phyloP scores from a whole-genome alignment of 2,329 filamentous ascomycete species.

The Pyricularia sp. region DNA sequence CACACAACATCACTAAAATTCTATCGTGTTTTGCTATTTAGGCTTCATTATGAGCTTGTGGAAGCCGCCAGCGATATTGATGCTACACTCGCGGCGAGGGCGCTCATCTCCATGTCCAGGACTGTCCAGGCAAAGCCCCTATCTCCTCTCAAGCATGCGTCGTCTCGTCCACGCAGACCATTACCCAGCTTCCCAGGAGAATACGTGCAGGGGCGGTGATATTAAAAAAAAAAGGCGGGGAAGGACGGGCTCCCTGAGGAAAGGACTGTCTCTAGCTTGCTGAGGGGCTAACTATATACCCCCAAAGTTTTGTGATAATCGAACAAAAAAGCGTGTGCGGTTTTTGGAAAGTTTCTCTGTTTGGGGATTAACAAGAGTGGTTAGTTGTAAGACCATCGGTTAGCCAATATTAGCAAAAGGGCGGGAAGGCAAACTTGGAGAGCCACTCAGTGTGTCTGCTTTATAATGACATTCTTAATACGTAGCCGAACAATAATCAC shows the following conservation, averaged over 20 bases:
- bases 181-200: not conserved
- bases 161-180: not conserved
- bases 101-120: not conserved
- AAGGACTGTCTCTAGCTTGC: too few relatives aligned
- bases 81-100: not conserved
- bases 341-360: not conserved
- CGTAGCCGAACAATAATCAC: not conserved
- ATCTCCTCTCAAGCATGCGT: not conserved
- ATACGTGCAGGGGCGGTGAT: not conserved
- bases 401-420: not conserved
- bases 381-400: not conserved
- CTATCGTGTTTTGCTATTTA: not conserved
- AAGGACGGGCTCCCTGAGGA: not conserved
- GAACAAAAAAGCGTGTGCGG: not conserved
- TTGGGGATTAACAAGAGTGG: not conserved
- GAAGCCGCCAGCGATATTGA: not conserved
- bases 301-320: too few relatives aligned
- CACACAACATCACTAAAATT: not conserved
- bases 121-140: not conserved
- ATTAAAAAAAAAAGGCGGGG: not conserved
- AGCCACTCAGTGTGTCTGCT: not conserved
- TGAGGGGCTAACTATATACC: too few relatives aligned
- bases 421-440: not conserved
- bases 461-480: not conserved
- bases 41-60: not conserved